phyloP scores from a whole-genome alignment of 768 basidiomycete genomes.

The Pleurotus platypus region DNA sequence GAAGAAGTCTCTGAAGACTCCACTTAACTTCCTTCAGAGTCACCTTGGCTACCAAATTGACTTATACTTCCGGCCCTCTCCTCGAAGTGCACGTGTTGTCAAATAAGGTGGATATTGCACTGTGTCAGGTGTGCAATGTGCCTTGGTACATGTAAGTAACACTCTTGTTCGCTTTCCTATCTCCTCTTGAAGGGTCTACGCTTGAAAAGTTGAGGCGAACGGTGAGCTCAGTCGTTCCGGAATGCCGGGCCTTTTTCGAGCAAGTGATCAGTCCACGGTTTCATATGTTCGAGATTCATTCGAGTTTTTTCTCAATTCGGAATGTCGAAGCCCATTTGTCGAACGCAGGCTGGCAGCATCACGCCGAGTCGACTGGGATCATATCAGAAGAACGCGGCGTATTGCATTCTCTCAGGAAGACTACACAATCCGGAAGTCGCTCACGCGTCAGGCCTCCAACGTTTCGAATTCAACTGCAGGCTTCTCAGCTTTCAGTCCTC shows the following conservation, averaged over 20 bases:
- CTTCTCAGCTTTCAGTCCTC: not conserved
- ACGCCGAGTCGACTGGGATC: not conserved
- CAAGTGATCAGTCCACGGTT: not conserved
- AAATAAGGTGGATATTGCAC: not conserved
- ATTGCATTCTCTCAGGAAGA: not conserved
- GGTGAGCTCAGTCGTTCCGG: not conserved
- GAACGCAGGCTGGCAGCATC: not conserved
- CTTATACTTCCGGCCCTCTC: conserved; percentile 4
- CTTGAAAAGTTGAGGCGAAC: too few species aligned
- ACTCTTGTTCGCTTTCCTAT: too few species aligned
- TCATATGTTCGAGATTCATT: not conserved
- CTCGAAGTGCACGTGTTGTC: not conserved
- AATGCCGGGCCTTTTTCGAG: not conserved
- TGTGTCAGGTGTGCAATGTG: not conserved
- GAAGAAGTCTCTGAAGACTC: too few species aligned
- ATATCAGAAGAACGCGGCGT: not conserved
- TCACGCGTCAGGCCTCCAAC: too few species aligned
- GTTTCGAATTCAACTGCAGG: not conserved
- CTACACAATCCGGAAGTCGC: too few species aligned
- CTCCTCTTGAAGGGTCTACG: too few species aligned
- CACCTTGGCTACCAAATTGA: conserved; percentile 7
- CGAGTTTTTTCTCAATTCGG: not conserved
- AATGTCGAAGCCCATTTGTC: not conserved
- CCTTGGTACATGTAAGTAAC: too few species aligned
- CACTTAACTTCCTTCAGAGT: not conserved